Base-by-base conservation (phyloP, 495 filamentous ascomycete genomes). In the Penicilliopsis zonata region DNA sequence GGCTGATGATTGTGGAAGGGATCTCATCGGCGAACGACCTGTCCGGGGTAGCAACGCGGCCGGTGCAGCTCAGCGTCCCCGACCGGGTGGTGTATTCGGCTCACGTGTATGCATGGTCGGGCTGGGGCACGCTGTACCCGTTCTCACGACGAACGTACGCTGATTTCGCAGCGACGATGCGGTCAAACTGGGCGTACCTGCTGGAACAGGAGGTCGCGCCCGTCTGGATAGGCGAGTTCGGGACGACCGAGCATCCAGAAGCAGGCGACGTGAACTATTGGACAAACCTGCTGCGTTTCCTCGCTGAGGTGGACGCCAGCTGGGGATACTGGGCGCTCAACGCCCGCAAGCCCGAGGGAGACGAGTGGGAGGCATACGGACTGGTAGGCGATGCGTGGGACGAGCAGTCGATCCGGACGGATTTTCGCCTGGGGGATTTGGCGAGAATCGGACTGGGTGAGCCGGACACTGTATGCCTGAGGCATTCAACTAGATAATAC, bases 251-350 rank as follows among this genome's bases (percentile, higher is more conserved):
- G 31, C 30, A 46, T 4, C 69, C 69, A 0, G 49, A 54, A 18
- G 38, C 44, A 6, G 70, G 69, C 2, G 71, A 76, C 37, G 45
- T 44, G 18, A 70, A 74, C 42, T 76, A 77, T 51, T 78, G 72
- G 72, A 32, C 40, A 13, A 72, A 77, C 37, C 49, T 77, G 40
- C 34, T 78, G 32, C 50, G 52, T 5, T 76, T 64, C 37, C 52
- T 76, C 18, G 63, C 61, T 41, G 46, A 44, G 1, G 50, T 69
- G 26, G 70, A 76, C 41, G 68, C 64, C 15, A 70, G 73, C 40
- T 75, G 73, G 52, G 71, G 69, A 14, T 77, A 76, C 49, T 78
- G 74, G 74, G 72, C 71, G 18, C 49, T 77, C 38, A 76, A 77
- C 50, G 67, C 72, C 29, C 60, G 65, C 17, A 72, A 74, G 39